Evolutionary conservation across 805 yeast species (phyloP), one percentile per base, ranked within the genome.

Genomic region (Zygoascus flipseniorum): DNA sequence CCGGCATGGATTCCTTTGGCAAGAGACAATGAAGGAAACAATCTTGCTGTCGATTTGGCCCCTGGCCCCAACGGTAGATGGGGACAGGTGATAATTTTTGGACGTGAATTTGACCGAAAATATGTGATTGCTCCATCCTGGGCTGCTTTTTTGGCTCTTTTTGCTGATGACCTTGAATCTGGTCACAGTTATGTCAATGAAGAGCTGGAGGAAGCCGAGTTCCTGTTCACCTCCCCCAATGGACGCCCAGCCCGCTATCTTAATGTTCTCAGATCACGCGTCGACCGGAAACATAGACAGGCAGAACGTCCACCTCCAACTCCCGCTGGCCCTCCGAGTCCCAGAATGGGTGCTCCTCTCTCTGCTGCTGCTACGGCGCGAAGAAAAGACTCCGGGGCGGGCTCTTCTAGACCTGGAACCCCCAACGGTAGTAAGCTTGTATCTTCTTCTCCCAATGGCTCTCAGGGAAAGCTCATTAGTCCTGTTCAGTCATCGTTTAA

Each of bases 31-130:
- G 84, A 82, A 20, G 99, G 99, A 47, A 92, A 92, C 71, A 90
- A 89, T 68, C 83, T 92, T 58, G 99, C 89, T 51, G 74, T 93
- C 14, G 99, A 92, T 70, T 76, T 92, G 55, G 83, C 87, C 2
- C 92, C 93, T 1, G 96, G 89, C 8, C 77, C 83, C 9, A 71
- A 72, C 28, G 96, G 97, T 46, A 76, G 74, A 54, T 82, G 86
- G 79, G 99, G 98, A 41, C 99, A 92, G 71, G 85, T 93, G 18
- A 92, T 92, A 57, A 65, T 90, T 52, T 92, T 87, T 68, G 99
- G 99, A 42, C 82, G 97, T 65, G 98, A 92, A 59, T 92, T 83
- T 65, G 98, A 92, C 71, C 81, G 86, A 41, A 92, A 92, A 67
- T 89, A 79, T 68, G 90, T 86, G 41, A 74, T 93, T 52, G 95